These are phyloP conservation scores for Neurospora pannonica DNA, from an alignment of 495 filamentous ascomycete species.

Conservation along the genomic window DNA sequence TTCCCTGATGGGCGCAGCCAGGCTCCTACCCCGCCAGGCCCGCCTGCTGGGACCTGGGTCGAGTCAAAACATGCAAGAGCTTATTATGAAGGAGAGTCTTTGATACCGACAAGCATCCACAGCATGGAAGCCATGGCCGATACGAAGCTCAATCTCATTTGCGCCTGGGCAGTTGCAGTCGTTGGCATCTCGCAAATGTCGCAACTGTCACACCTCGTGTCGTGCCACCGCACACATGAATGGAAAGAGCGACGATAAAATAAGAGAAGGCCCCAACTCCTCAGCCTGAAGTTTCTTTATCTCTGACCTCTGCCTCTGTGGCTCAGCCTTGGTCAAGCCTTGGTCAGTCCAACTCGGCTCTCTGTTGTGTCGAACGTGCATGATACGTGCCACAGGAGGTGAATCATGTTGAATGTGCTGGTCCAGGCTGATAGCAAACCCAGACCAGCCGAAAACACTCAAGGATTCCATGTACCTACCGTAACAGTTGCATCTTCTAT, in stretches of 20 bases:
- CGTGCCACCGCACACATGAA: not conserved
- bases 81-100: not conserved
- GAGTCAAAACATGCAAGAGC: not conserved
- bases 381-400: not conserved
- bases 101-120: not conserved
- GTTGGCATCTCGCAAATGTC: not conserved
- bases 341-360: not conserved
- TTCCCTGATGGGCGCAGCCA: not conserved
- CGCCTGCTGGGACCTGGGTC: not conserved
- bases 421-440: not conserved
- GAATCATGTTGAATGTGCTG: not conserved
- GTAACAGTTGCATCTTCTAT: not conserved
- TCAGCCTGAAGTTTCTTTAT: not conserved
- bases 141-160: not conserved
- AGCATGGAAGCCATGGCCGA: not conserved
- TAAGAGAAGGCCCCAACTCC: not conserved
- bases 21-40: not conserved
- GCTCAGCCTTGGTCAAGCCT: not conserved
- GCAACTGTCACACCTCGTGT: not conserved
- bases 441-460: not conserved
- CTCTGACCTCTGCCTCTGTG: not conserved
- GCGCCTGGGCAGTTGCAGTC: not conserved
- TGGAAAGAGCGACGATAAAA: not conserved
- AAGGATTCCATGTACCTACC: not conserved
- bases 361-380: not conserved